Conservation (phyloP, 1,139 yeast species). For the Lodderomyces jiufengensis region DNA sequence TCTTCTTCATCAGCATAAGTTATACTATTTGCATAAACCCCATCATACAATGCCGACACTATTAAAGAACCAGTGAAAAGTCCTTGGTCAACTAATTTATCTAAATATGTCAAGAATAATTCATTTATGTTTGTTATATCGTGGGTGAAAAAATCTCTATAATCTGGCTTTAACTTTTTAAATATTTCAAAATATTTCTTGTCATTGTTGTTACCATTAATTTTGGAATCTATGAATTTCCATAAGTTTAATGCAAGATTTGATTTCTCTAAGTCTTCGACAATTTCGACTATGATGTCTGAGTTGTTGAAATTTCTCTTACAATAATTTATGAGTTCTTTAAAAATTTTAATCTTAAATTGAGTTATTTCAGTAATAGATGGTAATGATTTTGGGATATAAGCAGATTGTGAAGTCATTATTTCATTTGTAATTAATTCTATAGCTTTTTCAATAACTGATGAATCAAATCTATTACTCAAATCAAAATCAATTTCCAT, state of each 20-base stretch:
- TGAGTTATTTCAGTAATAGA: constrained; percentile 24
- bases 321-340: constrained; percentile 45
- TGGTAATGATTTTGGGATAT: constrained; percentile 29
- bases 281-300: constrained; percentile 30
- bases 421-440: constrained; percentile 51
- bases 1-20: constrained; percentile 25
- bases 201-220: too few relatives aligned
- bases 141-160: constrained; percentile 27
- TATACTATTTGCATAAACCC: constrained; percentile 44
- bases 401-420: constrained; percentile 41
- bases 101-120: constrained; percentile 33
- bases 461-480: constrained; percentile 27
- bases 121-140: constrained; percentile 31
- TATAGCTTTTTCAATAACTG: constrained; percentile 48
- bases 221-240: constrained; percentile 28
- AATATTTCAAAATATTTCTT: constrained; percentile 5
- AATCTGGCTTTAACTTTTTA: constrained; percentile 14
- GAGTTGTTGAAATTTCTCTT: constrained; percentile 43
- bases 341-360: constrained; percentile 24
- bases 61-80: constrained; percentile 29
- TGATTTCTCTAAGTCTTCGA: constrained; percentile 54
- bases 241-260: constrained; percentile 53
- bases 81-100: constrained; percentile 17
- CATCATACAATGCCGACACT: constrained; percentile 36
- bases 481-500: constrained; percentile 57